phyloP scores from a whole-genome alignment of 306 rosid species.

The Vachellia pachyceras region DNA sequence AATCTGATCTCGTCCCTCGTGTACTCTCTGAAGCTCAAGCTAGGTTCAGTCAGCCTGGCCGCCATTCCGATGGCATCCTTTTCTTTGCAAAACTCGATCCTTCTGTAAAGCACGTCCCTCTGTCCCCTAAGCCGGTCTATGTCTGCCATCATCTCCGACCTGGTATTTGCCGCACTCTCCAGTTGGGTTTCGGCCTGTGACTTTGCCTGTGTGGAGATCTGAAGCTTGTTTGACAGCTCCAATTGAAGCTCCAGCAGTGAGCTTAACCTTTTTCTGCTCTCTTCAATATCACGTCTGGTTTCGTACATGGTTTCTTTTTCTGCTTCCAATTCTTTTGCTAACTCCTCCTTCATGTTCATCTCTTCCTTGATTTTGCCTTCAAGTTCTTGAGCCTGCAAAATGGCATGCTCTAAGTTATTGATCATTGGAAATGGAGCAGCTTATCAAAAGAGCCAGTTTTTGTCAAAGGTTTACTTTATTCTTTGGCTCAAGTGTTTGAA shows the following conservation, averaged over 20 bases:
- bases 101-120: conserved; percentile 66
- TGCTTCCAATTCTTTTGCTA: conserved; percentile 43
- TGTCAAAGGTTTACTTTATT: background rate
- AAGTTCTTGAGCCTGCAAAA: conserved; percentile 56
- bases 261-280: conserved; percentile 53
- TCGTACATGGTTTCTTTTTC: conserved; percentile 54
- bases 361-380: conserved; percentile 57
- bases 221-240: conserved; percentile 64
- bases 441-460: background rate
- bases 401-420: background rate
- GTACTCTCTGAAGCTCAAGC: conserved; percentile 61
- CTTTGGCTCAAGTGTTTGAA: background rate
- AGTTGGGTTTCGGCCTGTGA: conserved; percentile 48
- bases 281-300: conserved; percentile 51
- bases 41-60: conserved; percentile 39
- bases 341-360: conserved; percentile 37
- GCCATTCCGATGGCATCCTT: conserved; percentile 77
- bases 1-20: conserved; percentile 58
- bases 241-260: conserved; percentile 54
- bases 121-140: conserved; percentile 62
- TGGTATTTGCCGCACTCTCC: conserved; percentile 46
- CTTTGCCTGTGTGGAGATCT: conserved; percentile 40
- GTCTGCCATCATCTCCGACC: conserved; percentile 56
- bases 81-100: conserved; percentile 75
- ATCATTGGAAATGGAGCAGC: background rate